phyloP scores from a whole-genome alignment of 106 monocot genomes.

The Triglochin maritima region DNA sequence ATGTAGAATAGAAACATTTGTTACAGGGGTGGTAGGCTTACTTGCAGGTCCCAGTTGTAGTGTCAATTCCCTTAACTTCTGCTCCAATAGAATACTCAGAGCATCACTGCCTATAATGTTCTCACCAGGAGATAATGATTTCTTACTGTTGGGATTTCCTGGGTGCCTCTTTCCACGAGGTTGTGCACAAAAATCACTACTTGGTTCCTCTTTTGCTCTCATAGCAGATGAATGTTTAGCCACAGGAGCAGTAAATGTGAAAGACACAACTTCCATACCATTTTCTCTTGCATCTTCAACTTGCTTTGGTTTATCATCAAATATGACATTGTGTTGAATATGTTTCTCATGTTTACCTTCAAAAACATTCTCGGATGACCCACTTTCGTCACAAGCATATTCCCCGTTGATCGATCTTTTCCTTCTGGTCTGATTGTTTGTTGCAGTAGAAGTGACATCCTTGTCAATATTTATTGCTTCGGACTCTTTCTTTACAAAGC shows the following conservation, averaged over 20 bases:
- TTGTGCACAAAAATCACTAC: slow-evolving; percentile 12
- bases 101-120: slow-evolving; percentile 54
- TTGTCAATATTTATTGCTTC: slow-evolving; percentile 1
- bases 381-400: slow-evolving; percentile 4
- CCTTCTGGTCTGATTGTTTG: slow-evolving; percentile 6
- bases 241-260: slow-evolving; percentile 21
- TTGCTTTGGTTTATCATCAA: slow-evolving; percentile 9
- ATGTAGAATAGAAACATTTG: slow-evolving; percentile 15
- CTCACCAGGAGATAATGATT: slow-evolving; percentile 17
- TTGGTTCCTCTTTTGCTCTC: slow-evolving; percentile 24
- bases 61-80: slow-evolving; percentile 72
- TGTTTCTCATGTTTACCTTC: slow-evolving; percentile 8
- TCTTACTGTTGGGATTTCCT: slow-evolving; percentile 7
- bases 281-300: slow-evolving; percentile 8
- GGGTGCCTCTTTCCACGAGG: slow-evolving; percentile 10
- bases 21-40: slow-evolving; percentile 12
- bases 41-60: slow-evolving; percentile 9
- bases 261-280: slow-evolving; percentile 23
- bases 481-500: slow-evolving; percentile 8
- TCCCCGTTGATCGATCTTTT: slow-evolving; percentile 8
- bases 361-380: not conserved
- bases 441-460: slow-evolving; percentile 1
- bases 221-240: not conserved
- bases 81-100: slow-evolving; percentile 69
- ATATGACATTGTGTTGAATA: slow-evolving; percentile 10